Evolutionary conservation across 306 rosid genomes (phyloP), one percentile per base, ranked within the genome.

Genomic region (Pueraria montana): DNA sequence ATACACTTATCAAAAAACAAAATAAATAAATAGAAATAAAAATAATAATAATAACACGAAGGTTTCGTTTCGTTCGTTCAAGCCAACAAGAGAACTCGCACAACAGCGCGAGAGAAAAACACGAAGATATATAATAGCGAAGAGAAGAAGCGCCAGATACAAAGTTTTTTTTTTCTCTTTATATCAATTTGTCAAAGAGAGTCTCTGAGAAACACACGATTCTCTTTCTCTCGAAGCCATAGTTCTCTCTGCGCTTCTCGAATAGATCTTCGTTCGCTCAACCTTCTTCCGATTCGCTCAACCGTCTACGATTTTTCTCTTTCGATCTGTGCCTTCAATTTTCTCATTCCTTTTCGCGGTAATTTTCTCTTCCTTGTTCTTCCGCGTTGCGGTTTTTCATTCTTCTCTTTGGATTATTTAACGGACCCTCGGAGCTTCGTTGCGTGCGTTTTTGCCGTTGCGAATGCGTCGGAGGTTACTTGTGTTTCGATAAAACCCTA

Each of bases 231-330:
- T 49, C 18, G 20, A 49, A 49, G 55, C 18, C 18, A 16, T 27
- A 24, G 32, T 45, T 80, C 72, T 11, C 72, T 52, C 18, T 58
- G 61, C 24, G 48, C 46, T 87, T 79, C 86, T 87, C 79, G 88
- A n/a, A n/a, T n/a, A n/a, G n/a, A 91, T 91, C 96, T 76, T 65
- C 71, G 21, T 58, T 84, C 69, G 50, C 56, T 14, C 58, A 46
- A 21, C 74, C 79, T 67, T 46, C 52, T 46, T 46, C 52, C n/a
- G 4, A 13, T 46, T 46, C n/a, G 52, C 52, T 30, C 34, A 30
- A 14, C n/a, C 52, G 52, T 46, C 52, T 49, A 5, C 55, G 55
- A 5, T 16, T 49, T 49, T 0, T 5, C 55, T 49, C 6, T 49
- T 49, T 49, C 55, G 55, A 49, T 49, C 55, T 4, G 55, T 16